Percentiles rank a stretch among this genome's conserved stretches.
Conservation (phyloP, 352 stramenopile genomes). For the Globisporangium cederbergense region DNA sequence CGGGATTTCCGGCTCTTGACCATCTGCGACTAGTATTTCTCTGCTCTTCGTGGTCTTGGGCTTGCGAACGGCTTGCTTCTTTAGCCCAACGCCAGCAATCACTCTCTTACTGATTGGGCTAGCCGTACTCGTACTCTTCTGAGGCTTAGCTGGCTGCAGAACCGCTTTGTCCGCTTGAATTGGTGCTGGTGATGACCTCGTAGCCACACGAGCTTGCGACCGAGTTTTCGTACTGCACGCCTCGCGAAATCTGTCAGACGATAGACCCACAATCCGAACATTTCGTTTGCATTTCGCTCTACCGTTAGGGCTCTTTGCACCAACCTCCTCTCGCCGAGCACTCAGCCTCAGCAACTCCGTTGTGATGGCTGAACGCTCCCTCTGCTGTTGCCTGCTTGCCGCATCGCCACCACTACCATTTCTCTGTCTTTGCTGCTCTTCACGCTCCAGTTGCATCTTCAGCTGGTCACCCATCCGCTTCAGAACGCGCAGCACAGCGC, state of each 20-base stretch:
- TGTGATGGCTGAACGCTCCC: not conserved
- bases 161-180: too few relatives aligned
- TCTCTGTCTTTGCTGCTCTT: not conserved
- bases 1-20: not conserved
- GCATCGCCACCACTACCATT: too few relatives aligned
- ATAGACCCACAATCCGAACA: slow-evolving; percentile 5
- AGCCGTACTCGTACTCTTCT: not conserved
- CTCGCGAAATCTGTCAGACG: not conserved
- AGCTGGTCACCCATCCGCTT: slow-evolving; percentile 25
- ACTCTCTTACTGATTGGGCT: not conserved
- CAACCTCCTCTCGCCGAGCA: not conserved
- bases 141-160: not conserved
- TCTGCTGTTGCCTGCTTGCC: not conserved
- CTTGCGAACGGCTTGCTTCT: not conserved
- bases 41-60: slow-evolving; percentile 9
- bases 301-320: not conserved
- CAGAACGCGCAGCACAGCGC: slow-evolving; percentile 43
- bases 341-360: slow-evolving; percentile 2
- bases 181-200: not conserved
- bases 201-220: not conserved
- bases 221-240: not conserved
- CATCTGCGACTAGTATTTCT: not conserved
- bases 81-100: not conserved
- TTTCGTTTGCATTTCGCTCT: not conserved
- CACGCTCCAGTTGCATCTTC: not conserved